Conservation (phyloP, 345 rosid genomes). For the Populus euphratica region DNA sequence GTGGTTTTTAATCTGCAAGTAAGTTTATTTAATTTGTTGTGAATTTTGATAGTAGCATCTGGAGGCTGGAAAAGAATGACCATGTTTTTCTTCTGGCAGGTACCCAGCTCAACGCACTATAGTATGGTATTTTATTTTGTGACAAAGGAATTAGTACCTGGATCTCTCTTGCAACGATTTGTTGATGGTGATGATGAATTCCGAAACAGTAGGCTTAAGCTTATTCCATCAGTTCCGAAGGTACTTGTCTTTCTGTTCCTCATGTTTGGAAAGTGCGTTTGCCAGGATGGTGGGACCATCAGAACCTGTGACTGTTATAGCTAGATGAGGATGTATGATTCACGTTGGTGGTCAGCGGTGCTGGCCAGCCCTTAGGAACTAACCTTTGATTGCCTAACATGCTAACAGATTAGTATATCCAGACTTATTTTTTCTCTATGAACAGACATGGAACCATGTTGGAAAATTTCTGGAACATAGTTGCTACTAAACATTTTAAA, state of each 20-base stretch:
- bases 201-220: conserved; percentile 92
- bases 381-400: not conserved
- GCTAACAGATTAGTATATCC: not conserved
- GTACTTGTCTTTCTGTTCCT: conserved; percentile 33
- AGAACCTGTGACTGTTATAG: not conserved
- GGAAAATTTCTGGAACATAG: not conserved
- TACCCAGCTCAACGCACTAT: conserved; percentile 93
- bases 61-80: conserved; percentile 1
- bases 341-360: not conserved
- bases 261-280: not conserved
- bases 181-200: conserved; percentile 98
- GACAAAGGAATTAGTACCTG: conserved; percentile 54
- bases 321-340: not conserved
- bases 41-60: not conserved
- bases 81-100: conserved; percentile 37
- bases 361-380: not conserved
- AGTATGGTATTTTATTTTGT: conserved; percentile 97
- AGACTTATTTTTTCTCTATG: not conserved
- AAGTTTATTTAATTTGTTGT: conserved; percentile 1
- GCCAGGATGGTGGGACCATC: not conserved
- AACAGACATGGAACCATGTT: not conserved
- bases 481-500: not conserved
- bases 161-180: conserved; percentile 89
- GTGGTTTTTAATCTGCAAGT: conserved; percentile 34
- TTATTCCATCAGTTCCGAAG: conserved; percentile 94